Evolutionary conservation across 2,329 filamentous ascomycete genomes (phyloP).

Genomic region (Paecilomyces dactylethromorphus): DNA sequence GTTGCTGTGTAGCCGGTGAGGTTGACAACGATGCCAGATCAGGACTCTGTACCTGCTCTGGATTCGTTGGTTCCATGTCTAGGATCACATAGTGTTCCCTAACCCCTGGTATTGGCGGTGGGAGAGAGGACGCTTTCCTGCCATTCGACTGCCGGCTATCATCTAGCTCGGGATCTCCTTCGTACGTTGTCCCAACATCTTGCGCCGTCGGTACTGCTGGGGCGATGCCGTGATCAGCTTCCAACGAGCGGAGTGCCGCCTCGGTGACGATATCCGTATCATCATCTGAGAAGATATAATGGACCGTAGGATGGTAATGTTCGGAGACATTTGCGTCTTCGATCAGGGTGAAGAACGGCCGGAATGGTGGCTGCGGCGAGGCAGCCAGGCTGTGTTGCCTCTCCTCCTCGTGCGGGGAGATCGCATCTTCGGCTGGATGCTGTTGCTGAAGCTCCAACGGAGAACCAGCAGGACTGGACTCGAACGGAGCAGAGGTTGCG

Average conservation of each 20-base stretch:
- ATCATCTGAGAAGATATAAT: conserved; percentile 92
- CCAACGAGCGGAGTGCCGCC: conserved; percentile 52
- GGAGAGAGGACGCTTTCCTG: conserved; percentile 33
- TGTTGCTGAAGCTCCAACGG: conserved; percentile 5
- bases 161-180: conserved; percentile 2
- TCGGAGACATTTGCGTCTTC: conserved; percentile 67
- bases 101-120: conserved; percentile 39
- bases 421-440: conserved; percentile 3
- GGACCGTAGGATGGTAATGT: conserved; percentile 76
- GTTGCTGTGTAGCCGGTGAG: conserved; percentile 13
- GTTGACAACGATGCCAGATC: conserved; percentile 15
- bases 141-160: conserved; percentile 3
- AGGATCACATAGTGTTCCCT: conserved; percentile 53
- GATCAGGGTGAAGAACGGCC: conserved; percentile 79
- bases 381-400: conserved; percentile 9
- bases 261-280: conserved; percentile 70
- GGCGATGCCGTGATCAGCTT: conserved; percentile 35
- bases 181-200: conserved; percentile 4
- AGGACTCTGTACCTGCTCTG: conserved; percentile 6
- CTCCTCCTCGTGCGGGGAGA: conserved; percentile 8
- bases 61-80: conserved; percentile 38
- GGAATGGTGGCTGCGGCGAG: conserved; percentile 48
- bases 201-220: conserved; percentile 17
- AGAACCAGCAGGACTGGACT: conserved; percentile 3
- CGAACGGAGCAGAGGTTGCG: not conserved